These are phyloP conservation scores for Lactarius hatsudake DNA, from an alignment of 768 basidiomycete genomes.

Conservation along the genomic window DNA sequence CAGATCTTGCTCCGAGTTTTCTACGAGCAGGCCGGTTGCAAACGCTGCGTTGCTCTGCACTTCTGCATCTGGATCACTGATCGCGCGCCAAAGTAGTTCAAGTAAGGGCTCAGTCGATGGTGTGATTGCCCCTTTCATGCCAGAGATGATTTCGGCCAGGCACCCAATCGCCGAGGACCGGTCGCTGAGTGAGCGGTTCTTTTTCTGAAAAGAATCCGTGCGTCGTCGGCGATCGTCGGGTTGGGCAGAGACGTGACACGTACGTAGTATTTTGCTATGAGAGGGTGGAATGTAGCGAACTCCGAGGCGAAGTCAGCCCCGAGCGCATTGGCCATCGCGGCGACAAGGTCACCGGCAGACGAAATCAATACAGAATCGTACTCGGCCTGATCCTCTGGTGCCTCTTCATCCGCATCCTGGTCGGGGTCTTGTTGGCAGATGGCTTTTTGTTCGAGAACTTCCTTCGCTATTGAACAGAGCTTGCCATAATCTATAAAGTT, in stretches of 20 bases:
- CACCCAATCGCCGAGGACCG: slow-evolving; percentile 91
- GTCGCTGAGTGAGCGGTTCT: slow-evolving; percentile 84
- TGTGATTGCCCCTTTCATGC: slow-evolving; percentile 84
- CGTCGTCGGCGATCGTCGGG: not conserved
- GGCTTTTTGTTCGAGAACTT: slow-evolving; percentile 91
- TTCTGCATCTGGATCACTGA: slow-evolving; percentile 84
- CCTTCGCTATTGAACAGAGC: slow-evolving; percentile 76
- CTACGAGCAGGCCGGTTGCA: slow-evolving; percentile 86
- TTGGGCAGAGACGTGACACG: slow-evolving; percentile 33
- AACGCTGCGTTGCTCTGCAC: slow-evolving; percentile 97
- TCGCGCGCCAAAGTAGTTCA: slow-evolving; percentile 79
- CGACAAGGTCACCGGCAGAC: slow-evolving; percentile 91
- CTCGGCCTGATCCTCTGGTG: slow-evolving; percentile 88
- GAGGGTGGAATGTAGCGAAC: slow-evolving; percentile 83
- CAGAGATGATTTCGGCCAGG: slow-evolving; percentile 92
- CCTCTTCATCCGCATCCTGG: slow-evolving; percentile 82
- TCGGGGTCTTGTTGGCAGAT: slow-evolving; percentile 96
- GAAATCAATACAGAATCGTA: slow-evolving; percentile 95
- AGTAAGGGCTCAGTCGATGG: slow-evolving; percentile 79
- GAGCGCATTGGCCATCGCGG: slow-evolving; percentile 81
- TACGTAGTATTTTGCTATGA: slow-evolving; percentile 91
- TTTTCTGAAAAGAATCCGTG: slow-evolving; percentile 51
- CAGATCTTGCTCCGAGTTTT: slow-evolving; percentile 80
- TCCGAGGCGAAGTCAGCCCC: slow-evolving; percentile 79
- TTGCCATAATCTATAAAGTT: slow-evolving; percentile 57